phyloP scores from a whole-genome alignment of 2,329 filamentous ascomycete genomes.

The Chaetomium olivaceum region DNA sequence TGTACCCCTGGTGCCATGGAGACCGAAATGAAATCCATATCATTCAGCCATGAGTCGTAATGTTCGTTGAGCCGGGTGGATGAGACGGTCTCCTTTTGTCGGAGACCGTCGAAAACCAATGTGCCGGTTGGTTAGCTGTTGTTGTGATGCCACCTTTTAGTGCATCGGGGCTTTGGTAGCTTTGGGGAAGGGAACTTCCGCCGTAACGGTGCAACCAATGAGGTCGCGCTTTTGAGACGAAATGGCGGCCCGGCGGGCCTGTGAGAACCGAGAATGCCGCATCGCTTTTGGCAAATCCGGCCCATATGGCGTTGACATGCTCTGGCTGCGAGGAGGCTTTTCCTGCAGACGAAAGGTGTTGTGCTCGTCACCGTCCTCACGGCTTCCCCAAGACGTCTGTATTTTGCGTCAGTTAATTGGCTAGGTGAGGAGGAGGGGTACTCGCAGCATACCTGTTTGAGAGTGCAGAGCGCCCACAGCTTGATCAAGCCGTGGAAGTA shows the following conservation, averaged over 20 bases:
- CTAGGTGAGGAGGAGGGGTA: background rate
- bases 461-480: constrained; percentile 79
- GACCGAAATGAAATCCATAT: constrained; percentile 26
- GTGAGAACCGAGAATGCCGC: constrained; percentile 16
- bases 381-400: constrained; percentile 93
- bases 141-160: background rate
- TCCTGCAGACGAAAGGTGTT: constrained; percentile 48
- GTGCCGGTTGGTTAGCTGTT: background rate
- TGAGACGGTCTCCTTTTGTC: background rate
- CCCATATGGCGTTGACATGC: constrained; percentile 39
- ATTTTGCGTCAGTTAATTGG: background rate
- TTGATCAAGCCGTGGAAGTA: constrained; percentile 94
- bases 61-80: constrained; percentile 4
- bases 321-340: constrained; percentile 38
- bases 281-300: constrained; percentile 34
- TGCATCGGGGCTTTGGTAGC: background rate
- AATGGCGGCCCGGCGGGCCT: constrained; percentile 21
- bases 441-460: constrained; percentile 69
- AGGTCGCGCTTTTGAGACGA: constrained; percentile 23
- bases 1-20: constrained; percentile 9
- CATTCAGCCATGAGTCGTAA: constrained; percentile 29
- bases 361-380: constrained; percentile 85
- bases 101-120: background rate
- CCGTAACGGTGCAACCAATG: constrained; percentile 15
- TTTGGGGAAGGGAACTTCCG: constrained; percentile 12